Base-by-base conservation (phyloP, 1,284 basidiomycete genomes). In the Moesziomyces globuligerus region DNA sequence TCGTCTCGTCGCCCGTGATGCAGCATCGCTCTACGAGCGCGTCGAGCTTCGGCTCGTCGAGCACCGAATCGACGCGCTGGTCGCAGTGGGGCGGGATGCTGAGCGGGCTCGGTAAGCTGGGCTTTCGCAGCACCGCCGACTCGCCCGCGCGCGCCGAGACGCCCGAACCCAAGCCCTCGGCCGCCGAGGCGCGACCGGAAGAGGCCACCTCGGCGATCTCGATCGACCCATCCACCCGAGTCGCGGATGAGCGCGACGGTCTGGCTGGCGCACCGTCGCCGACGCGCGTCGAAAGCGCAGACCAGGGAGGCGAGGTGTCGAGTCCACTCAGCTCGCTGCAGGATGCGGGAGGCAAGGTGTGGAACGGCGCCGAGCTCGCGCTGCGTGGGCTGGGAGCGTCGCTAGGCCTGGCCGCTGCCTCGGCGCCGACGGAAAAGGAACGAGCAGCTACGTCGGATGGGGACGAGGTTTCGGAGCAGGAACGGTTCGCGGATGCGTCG, bases 21-120 rank as follows among this genome's bases (percentile, higher is more conserved):
- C 55, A 62, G 29, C 59, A 64, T 24, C 50, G 67, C 5, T 55
- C 55, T 2, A 24, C 60, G 20, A 71, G 61, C 44, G 57, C 56
- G 20, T 60, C 61, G 28, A 65, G 61, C 41, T 49, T 38, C 25
- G 49, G 61, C 2, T 60, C 56, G 3, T 65, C 68, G 15, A 23
- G 52, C 8, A 41, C 39, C 8, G 67, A 70, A 9, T 40, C 51
- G 17, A 41, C 44, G 7, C 53, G 50, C 26, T 70, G 71, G 71
- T 69, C 66, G 2, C 56, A 62, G 48, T 73, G 71, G 71, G 60
- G 71, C 8, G 55, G 71, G 42, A 49, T 73, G 1, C 54, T 65
- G 18, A 53, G 53, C 21, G 59, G 55, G 8, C 26, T 73, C 13
- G 61, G 71, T 10, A 73, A 59, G 42, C 40, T 64, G 13, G 48